A percentile compares a stretch with the other conserved stretches of the same genome.
Evolutionary conservation across 2,329 filamentous ascomycete genomes (phyloP).

Genomic region (Cryphonectria radicalis): DNA sequence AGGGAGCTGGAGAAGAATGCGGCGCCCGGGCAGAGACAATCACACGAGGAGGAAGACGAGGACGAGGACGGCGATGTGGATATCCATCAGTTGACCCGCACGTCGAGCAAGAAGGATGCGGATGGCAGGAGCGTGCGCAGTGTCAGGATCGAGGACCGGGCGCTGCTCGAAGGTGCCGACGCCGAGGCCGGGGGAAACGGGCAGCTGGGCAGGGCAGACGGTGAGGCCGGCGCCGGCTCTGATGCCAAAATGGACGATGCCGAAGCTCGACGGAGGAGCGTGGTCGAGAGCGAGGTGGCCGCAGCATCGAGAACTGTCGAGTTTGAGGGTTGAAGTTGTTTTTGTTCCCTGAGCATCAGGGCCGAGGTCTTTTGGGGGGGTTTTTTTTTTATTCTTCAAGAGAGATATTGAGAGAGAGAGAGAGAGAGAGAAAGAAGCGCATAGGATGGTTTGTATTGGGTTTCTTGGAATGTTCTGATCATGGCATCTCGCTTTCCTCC

Average conservation of each 20-base stretch:
- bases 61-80: slow-evolving; percentile 66
- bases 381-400: neutral
- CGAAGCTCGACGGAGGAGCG: slow-evolving; percentile 28
- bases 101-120: slow-evolving; percentile 56
- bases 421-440: neutral
- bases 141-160: slow-evolving; percentile 69
- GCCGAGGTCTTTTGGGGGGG: too few species aligned
- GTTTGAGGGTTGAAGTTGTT: slow-evolving; percentile 47
- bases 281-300: slow-evolving; percentile 30
- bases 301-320: slow-evolving; percentile 48
- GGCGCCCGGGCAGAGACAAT: slow-evolving; percentile 56
- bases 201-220: slow-evolving; percentile 34
- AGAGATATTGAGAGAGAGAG: neutral
- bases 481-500: neutral
- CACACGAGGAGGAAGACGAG: slow-evolving; percentile 69
- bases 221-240: slow-evolving; percentile 31
- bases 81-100: slow-evolving; percentile 35
- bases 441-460: neutral
- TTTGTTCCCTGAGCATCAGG: neutral
- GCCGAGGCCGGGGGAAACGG: slow-evolving; percentile 60
- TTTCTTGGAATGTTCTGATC: neutral
- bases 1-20: slow-evolving; percentile 86
- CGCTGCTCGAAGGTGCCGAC: slow-evolving; percentile 75
- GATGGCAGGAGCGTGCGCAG: slow-evolving; percentile 68
- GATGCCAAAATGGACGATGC: slow-evolving; percentile 30